Evolutionary conservation across 2,329 filamentous ascomycete species (phyloP).

Genomic region (Aschersonia sp.): DNA sequence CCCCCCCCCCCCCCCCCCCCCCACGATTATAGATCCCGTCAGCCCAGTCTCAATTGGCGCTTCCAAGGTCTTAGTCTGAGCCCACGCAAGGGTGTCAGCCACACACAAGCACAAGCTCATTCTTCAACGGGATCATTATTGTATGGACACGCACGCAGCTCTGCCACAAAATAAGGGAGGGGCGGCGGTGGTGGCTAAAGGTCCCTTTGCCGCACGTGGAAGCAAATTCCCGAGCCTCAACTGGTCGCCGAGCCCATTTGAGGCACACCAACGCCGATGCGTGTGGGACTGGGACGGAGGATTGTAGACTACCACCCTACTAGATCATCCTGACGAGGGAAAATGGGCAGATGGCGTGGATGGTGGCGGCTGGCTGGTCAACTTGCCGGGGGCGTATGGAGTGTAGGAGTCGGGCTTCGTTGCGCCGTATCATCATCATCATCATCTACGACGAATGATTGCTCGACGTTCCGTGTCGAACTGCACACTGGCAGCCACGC

Average conservation of each 20-base stretch:
- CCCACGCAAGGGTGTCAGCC: not conserved
- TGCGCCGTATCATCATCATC: not conserved
- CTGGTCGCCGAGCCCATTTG: not conserved
- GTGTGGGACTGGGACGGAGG: not conserved
- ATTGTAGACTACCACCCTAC: not conserved
- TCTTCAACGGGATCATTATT: not conserved
- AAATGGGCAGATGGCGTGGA: not conserved
- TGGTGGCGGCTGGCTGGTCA: not conserved
- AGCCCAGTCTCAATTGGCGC: not conserved
- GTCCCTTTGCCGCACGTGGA: not conserved
- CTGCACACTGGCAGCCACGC: too few relatives aligned
- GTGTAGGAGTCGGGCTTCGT: not conserved
- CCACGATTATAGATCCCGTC: not conserved
- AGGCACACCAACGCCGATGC: not conserved
- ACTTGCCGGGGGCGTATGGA: not conserved
- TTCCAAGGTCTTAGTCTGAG: not conserved
- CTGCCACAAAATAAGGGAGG: not conserved
- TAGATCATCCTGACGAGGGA: not conserved
- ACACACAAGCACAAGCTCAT: not conserved
- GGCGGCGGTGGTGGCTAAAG: not conserved
- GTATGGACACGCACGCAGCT: not conserved
- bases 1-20: too few relatives aligned
- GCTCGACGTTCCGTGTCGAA: too few relatives aligned
- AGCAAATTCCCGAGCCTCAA: not conserved
- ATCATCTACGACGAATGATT: not conserved